Percentiles rank a stretch among this genome's conserved stretches.
Evolutionary conservation across 2,329 filamentous ascomycete species (phyloP).

Genomic region (Proliferodiscus dingleyae): DNA sequence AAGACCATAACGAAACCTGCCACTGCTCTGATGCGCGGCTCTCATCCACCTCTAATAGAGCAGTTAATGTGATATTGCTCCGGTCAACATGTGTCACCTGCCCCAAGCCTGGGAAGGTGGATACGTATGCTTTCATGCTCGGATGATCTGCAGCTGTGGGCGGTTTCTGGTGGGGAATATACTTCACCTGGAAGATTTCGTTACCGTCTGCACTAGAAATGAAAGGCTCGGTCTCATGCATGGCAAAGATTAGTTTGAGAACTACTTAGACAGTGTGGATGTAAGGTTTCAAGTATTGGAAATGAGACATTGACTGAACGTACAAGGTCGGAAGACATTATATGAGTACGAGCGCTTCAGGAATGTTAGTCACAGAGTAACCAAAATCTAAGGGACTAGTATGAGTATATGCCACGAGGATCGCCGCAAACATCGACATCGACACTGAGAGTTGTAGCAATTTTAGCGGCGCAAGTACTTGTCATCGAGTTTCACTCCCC

Average conservation of each 20-base stretch:
- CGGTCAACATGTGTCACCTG: slow-evolving; percentile 61
- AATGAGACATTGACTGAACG: too few species aligned
- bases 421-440: too few species aligned
- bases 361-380: too few species aligned
- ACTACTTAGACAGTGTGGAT: neutral
- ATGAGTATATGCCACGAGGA: too few species aligned
- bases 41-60: slow-evolving; percentile 62
- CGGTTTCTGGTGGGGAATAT: slow-evolving; percentile 30
- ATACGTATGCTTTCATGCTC: slow-evolving; percentile 49
- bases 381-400: too few species aligned
- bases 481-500: too few species aligned
- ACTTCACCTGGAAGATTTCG: slow-evolving; percentile 30
- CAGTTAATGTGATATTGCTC: slow-evolving; percentile 54
- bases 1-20: slow-evolving; percentile 73
- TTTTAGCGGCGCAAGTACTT: too few species aligned
- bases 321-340: too few species aligned
- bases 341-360: too few species aligned
- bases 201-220: slow-evolving; percentile 28
- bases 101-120: slow-evolving; percentile 67
- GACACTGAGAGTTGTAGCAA: too few species aligned
- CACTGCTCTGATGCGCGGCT: slow-evolving; percentile 53
- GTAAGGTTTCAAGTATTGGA: too few species aligned
- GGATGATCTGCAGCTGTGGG: slow-evolving; percentile 33
- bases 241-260: slow-evolving; percentile 11
- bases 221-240: slow-evolving; percentile 13